Base-by-base conservation (phyloP, 1,284 basidiomycete species). In the Ustilago esculenta region DNA sequence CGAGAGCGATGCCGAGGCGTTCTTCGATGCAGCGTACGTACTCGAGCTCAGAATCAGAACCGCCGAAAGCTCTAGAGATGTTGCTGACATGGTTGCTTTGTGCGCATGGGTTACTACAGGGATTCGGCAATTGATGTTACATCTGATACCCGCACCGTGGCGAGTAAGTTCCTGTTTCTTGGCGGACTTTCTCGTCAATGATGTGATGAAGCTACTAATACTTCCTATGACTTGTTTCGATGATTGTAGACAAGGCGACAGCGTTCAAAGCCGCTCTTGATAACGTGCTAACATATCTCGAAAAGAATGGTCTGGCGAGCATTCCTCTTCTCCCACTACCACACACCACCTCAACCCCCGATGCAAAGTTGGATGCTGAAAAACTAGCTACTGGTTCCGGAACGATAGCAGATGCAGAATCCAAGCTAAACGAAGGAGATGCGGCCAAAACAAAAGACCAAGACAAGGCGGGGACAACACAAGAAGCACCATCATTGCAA, bases 231-330 rank as follows among this genome's bases (percentile, higher is more conserved):
- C n/a, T n/a, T 29, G 7, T 12, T 7, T 29, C 27, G 12, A 6
- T 12, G 12, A 29, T 29, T 12, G 27, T 12, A 29, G 27, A 29
- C 7, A 29, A 57, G 37, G 66, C 59, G 1, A 21, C 9, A 8
- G 37, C 46, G 2, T 55, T 63, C n/a, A 10, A 52, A 15, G 1
- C 18, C 3, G 49, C 66, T 2, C 24, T 69, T n/a, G 40, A 41
- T 6, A 23, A 15, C 2, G 43, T 55, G 12, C 17, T 63, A 15
- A 5, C 9, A 0, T 59, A 42, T 34, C 11, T 69, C 23, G 66
- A 69, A 27, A 58, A 69, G 25, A 58, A 58, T n/a, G 66, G 66
- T 0, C 24, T 69, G 18, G 66, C 66, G 1, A 56, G 47, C 25
- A 43, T 69, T 2, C 58, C 66, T 1, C 25, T 61, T 1, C 23